Base-by-base conservation (phyloP, 441 rosid species). In the Mallotus repandus region DNA sequence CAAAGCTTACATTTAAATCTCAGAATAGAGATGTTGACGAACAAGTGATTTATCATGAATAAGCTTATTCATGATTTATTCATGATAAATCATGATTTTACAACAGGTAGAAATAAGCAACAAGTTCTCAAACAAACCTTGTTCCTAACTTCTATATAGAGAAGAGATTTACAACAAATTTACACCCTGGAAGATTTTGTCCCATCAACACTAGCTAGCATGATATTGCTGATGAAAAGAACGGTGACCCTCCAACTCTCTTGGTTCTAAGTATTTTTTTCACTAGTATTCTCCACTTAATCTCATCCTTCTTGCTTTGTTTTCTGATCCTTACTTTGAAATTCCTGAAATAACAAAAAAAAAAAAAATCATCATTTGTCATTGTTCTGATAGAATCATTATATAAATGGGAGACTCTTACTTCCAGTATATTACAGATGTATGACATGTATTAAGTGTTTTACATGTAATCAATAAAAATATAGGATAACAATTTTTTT, bases 221-320 rank as follows among this genome's bases (percentile, higher is more conserved):
- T 54, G 77, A 66, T 52, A 72, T 63, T n/a, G 79, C 86, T 5
- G 76, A 75, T 56, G 81, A 68, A 77, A 86, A 86, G 73, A 81
- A 85, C 22, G 90, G 86, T 1, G 90, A 84, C 63, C 85, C 89
- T 49, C 91, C 88, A 8, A 85, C 84, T 74, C 70, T 74, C 82
- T 88, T 89, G 5, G 93, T 78, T 75, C 85, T 85, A 77, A 84
- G 83, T 66, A 91, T 87, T 75, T 89, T 91, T 64, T 85, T 89
- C 84, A 89, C 86, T 29, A 95, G 86, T 18, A 87, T 88, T 82
- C 84, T 76, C 99, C 98, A 95, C 79, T 70, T 92, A 2, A 80
- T 74, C 81, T 86, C 94, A 73, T 91, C 97, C 83, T 91, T 91
- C 85, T 92, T 91, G 89, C 79, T 88, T 69, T 89, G 97, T 64